Conservation (phyloP, 768 basidiomycete genomes). For the Tricholomella constricta region DNA sequence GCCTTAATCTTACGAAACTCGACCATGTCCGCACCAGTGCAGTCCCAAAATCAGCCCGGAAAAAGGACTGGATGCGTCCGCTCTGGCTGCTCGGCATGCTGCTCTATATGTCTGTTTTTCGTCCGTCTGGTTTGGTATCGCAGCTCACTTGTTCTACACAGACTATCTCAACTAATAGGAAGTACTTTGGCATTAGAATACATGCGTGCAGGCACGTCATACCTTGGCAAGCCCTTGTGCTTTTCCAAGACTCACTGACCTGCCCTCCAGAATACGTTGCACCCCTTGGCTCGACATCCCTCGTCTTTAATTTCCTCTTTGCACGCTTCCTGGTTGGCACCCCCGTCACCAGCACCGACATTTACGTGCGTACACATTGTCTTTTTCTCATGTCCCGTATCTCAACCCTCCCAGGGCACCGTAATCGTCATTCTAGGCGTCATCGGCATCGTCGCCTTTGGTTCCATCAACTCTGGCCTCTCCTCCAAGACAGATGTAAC, state of each 20-base stretch:
- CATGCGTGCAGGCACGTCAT: conserved; percentile 72
- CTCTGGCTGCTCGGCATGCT: conserved; percentile 92
- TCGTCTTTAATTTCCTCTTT: conserved; percentile 96
- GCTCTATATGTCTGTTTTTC: conserved; percentile 77
- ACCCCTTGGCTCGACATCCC: conserved; percentile 88
- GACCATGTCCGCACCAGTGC: conserved; percentile 83
- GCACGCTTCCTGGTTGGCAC: conserved; percentile 87
- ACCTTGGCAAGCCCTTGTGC: not conserved
- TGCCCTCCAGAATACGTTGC: conserved; percentile 83
- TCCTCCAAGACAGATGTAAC: conserved; percentile 69
- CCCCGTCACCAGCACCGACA: conserved; percentile 81
- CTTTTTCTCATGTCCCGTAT: not conserved
- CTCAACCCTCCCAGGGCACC: conserved; percentile 60
- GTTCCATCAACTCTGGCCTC: conserved; percentile 81
- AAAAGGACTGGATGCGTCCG: conserved; percentile 79
- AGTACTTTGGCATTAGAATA: conserved; percentile 86
- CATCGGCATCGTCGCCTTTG: conserved; percentile 85
- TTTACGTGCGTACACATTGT: conserved; percentile 57
- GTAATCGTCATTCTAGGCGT: conserved; percentile 82
- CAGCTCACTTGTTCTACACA: conserved; percentile 28
- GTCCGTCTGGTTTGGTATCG: not conserved
- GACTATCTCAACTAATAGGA: conserved; percentile 83
- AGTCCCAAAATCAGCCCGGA: conserved; percentile 75
- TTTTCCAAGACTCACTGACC: not conserved
- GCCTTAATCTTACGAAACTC: conserved; percentile 92